Percentiles rank a stretch among this genome's conserved stretches.
Conservation (phyloP, 768 basidiomycete genomes). For the Boletus tomentosulus region DNA sequence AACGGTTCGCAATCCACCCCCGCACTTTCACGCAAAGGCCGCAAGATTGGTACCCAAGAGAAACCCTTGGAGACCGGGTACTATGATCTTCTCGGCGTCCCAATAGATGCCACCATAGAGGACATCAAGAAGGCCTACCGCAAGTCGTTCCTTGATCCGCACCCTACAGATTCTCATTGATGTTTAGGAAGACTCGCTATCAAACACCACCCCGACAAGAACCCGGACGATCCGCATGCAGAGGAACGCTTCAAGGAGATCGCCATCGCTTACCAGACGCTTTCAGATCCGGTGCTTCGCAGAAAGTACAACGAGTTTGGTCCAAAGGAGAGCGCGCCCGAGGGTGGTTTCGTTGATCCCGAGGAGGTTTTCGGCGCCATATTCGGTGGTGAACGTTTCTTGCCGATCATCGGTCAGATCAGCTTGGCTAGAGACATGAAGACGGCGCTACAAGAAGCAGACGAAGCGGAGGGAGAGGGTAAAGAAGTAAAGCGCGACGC, state of each 20-base stretch:
- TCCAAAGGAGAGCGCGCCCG: conserved; percentile 72
- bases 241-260: conserved; percentile 90
- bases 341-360: conserved; percentile 86
- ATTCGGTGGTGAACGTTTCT: conserved; percentile 85
- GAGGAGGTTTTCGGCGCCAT: conserved; percentile 79
- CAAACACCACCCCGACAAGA: conserved; percentile 91
- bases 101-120: conserved; percentile 70
- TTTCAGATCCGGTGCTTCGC: conserved; percentile 71
- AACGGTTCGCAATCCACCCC: conserved; percentile 19
- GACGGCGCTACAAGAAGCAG: conserved; percentile 82
- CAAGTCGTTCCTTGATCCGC: conserved; percentile 24
- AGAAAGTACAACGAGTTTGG: conserved; percentile 92
- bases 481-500: conserved; percentile 45
- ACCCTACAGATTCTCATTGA: not conserved
- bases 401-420: conserved; percentile 85
- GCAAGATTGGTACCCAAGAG: conserved; percentile 88
- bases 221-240: conserved; percentile 78
- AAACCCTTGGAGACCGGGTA: conserved; percentile 86
- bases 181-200: conserved; percentile 72
- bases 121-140: conserved; percentile 93
- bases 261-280: conserved; percentile 83
- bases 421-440: conserved; percentile 92
- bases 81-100: conserved; percentile 79
- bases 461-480: conserved; percentile 56
- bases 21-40: conserved; percentile 40